Evolutionary conservation across 345 rosid species (phyloP).

Genomic region (Boechera stricta): DNA sequence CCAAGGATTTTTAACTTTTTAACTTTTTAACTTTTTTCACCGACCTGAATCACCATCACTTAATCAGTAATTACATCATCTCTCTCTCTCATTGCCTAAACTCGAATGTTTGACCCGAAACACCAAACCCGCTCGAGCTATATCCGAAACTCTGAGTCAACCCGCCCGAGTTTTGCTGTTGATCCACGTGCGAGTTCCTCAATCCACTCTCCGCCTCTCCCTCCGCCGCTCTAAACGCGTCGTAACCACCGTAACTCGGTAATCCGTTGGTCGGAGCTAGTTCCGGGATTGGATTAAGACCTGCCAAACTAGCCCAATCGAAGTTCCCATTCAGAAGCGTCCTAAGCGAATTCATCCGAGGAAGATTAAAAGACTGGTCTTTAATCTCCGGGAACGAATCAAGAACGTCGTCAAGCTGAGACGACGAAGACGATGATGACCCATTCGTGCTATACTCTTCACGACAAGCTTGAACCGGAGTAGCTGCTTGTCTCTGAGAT

Average conservation of each 20-base stretch:
- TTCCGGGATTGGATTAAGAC: slow-evolving; percentile 58
- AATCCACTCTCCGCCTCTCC: slow-evolving; percentile 80
- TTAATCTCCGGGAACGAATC: slow-evolving; percentile 72
- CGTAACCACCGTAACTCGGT: slow-evolving; percentile 40
- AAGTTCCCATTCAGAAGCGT: slow-evolving; percentile 55
- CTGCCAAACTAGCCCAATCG: slow-evolving; percentile 83
- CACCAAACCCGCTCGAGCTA: slow-evolving; percentile 47
- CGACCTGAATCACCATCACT: background rate
- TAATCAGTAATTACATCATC: background rate
- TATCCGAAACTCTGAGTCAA: slow-evolving; percentile 48
- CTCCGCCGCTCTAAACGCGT: slow-evolving; percentile 53
- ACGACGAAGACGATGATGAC: slow-evolving; percentile 64
- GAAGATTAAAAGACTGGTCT: slow-evolving; percentile 54
- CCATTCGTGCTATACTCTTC: slow-evolving; percentile 70
- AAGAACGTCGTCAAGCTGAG: slow-evolving; percentile 80
- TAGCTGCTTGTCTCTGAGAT: slow-evolving; percentile 49
- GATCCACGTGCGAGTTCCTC: slow-evolving; percentile 42
- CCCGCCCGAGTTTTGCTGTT: slow-evolving; percentile 47
- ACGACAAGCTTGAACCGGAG: slow-evolving; percentile 46
- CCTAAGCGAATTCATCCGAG: slow-evolving; percentile 59
- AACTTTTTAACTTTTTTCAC: background rate
- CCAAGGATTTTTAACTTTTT: background rate
- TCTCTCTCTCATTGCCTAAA: slow-evolving; percentile 50
- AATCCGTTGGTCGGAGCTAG: slow-evolving; percentile 52
- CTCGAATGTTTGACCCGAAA: slow-evolving; percentile 61